A percentile compares a stretch with the other conserved stretches of the same genome.
Evolutionary conservation across 2,329 filamentous ascomycete species (phyloP).

Genomic region (Talaromyces atroroseus): DNA sequence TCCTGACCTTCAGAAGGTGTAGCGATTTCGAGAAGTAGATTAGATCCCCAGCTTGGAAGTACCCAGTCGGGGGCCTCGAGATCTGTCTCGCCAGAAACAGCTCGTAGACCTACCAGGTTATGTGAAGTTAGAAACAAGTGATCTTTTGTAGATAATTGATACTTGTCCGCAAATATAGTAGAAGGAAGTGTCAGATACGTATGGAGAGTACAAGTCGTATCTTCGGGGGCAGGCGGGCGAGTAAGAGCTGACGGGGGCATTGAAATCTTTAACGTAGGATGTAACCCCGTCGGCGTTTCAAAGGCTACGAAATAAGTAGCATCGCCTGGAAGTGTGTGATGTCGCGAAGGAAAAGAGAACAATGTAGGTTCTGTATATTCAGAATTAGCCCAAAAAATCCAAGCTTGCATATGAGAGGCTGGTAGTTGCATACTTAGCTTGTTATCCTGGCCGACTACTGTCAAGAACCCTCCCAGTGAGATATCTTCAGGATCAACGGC

Average conservation of each 20-base stretch:
- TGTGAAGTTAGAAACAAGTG: conserved; percentile 73
- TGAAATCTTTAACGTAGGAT: conserved; percentile 69
- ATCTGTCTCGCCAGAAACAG: conserved; percentile 71
- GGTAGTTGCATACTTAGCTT: conserved; percentile 51
- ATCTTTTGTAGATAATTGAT: conserved; percentile 60
- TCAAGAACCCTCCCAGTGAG: conserved; percentile 70
- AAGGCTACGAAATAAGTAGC: conserved; percentile 60
- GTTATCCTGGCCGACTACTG: conserved; percentile 68
- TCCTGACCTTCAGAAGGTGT: conserved; percentile 38
- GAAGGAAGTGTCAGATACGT: conserved; percentile 79
- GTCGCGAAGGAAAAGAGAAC: conserved; percentile 78
- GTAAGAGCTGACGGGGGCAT: conserved; percentile 49
- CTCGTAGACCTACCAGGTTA: conserved; percentile 63
- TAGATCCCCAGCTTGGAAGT: conserved; percentile 70
- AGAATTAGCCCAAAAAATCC: conserved; percentile 8
- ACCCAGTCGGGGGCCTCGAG: conserved; percentile 86
- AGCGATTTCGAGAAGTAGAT: conserved; percentile 67
- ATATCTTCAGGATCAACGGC: conserved; percentile 62
- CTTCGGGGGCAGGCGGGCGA: conserved; percentile 42
- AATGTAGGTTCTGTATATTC: conserved; percentile 57
- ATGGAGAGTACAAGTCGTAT: conserved; percentile 65
- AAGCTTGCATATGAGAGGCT: neutral
- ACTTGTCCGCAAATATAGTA: conserved; percentile 76
- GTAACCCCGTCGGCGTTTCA: conserved; percentile 68
- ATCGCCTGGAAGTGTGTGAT: conserved; percentile 53